These are phyloP conservation scores for Bondarzewia mesenterica DNA, from an alignment of 1,284 basidiomycete species.

Conservation along the genomic window DNA sequence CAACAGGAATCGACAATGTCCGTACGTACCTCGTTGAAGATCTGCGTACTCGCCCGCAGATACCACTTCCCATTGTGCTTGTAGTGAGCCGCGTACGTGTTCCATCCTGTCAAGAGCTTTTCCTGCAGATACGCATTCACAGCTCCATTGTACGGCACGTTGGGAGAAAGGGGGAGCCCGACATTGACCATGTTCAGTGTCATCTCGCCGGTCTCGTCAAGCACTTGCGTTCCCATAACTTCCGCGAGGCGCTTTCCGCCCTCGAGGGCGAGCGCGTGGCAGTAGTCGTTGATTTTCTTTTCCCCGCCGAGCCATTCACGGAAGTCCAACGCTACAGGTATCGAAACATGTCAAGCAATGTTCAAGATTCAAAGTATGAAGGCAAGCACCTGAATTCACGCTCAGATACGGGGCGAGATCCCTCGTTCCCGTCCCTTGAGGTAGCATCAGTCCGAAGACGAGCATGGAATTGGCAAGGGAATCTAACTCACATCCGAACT, in stretches of 20 bases:
- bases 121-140: constrained; percentile 26
- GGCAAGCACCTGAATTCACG: constrained; percentile 40
- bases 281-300: constrained; percentile 69
- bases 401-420: constrained; percentile 51
- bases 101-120: constrained; percentile 34
- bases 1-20: background rate
- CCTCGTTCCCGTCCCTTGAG: constrained; percentile 62
- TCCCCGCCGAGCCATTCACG: constrained; percentile 81
- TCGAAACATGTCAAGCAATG: constrained; percentile 8
- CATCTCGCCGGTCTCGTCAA: constrained; percentile 55
- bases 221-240: constrained; percentile 55
- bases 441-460: too few relatives aligned
- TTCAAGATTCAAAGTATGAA: background rate
- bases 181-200: constrained; percentile 70
- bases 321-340: constrained; percentile 61
- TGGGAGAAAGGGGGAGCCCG: constrained; percentile 35
- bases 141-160: constrained; percentile 16
- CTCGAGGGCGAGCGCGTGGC: constrained; percentile 61
- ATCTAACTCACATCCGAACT: constrained; percentile 47
- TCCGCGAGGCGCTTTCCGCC: constrained; percentile 65
- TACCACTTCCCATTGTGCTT: constrained; percentile 64
- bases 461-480: too few relatives aligned
- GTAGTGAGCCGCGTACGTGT: constrained; percentile 35
- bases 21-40: constrained; percentile 61
- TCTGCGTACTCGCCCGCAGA: constrained; percentile 62